Evolutionary conservation across 2,329 filamentous ascomycete species (phyloP).

Genomic region (Hymenoscyphus fructigenus): DNA sequence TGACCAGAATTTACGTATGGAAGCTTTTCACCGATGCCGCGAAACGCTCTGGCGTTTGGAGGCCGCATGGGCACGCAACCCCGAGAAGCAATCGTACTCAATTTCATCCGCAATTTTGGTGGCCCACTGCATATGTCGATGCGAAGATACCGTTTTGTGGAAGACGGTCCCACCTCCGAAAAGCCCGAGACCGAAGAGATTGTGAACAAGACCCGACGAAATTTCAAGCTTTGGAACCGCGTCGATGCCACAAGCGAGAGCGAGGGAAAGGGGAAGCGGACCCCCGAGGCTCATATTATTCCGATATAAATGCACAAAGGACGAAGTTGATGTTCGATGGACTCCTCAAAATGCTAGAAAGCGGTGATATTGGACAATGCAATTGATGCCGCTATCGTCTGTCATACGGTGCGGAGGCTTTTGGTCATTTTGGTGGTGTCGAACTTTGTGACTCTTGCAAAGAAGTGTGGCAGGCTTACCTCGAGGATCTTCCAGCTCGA

Average conservation of each 20-base stretch:
- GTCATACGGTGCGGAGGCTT: background rate
- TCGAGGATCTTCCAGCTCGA: background rate
- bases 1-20: background rate
- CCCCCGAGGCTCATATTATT: background rate
- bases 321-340: slow-evolving; percentile 1
- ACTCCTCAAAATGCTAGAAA: background rate
- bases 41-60: background rate
- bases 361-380: background rate
- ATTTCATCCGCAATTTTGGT: background rate
- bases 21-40: background rate
- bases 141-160: slow-evolving; percentile 1
- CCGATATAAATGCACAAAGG: background rate
- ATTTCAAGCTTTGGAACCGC: slow-evolving; percentile 5
- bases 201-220: background rate
- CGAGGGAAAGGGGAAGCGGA: background rate
- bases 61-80: background rate
- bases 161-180: background rate
- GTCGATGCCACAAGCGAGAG: background rate
- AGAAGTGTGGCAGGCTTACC: background rate
- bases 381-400: background rate
- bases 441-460: background rate
- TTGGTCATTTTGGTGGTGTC: slow-evolving; percentile 1
- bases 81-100: background rate
- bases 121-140: background rate
- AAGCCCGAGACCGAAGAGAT: background rate